These are phyloP conservation scores for Trichosanthes cucumerina DNA, from an alignment of 306 rosid species.

Conservation along the genomic window DNA sequence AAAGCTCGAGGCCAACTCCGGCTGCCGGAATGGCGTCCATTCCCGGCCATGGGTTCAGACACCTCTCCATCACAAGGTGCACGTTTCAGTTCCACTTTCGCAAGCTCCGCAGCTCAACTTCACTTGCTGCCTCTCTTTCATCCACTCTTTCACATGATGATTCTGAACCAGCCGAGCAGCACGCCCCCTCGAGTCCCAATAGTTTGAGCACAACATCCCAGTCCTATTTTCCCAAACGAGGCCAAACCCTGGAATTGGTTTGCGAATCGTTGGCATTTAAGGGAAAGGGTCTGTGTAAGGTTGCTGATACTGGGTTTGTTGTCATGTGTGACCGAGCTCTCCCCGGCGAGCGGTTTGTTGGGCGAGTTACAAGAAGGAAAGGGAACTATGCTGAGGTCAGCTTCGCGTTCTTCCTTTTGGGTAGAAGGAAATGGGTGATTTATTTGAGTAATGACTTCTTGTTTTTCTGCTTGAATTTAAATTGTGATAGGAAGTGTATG, in stretches of 20 bases:
- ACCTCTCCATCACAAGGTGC: conserved; percentile 18
- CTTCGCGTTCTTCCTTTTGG: neutral
- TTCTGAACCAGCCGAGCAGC: conserved; percentile 23
- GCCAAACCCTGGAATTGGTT: conserved; percentile 68
- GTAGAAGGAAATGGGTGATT: neutral
- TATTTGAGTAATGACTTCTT: neutral
- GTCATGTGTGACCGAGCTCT: conserved; percentile 91
- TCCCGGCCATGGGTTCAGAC: conserved; percentile 53
- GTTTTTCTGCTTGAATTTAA: neutral
- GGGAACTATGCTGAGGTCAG: conserved; percentile 76
- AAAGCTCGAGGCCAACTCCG: neutral
- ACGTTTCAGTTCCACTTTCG: conserved; percentile 21
- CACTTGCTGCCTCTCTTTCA: conserved; percentile 23
- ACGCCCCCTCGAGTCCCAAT: conserved; percentile 10
- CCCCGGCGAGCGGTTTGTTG: conserved; percentile 87
- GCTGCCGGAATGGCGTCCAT: conserved; percentile 36
- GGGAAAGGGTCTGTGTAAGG: conserved; percentile 88
- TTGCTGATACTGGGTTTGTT: conserved; percentile 61
- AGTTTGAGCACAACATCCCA: conserved; percentile 5
- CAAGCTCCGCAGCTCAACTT: conserved; percentile 22
- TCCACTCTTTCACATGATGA: conserved; percentile 30
- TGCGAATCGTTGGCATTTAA: conserved; percentile 82
- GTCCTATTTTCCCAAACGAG: conserved; percentile 75
- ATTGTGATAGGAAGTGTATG: neutral
- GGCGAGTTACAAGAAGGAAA: conserved; percentile 73